Evolutionary conservation across 768 basidiomycete genomes (phyloP).

Genomic region (Leccinum arenicola): DNA sequence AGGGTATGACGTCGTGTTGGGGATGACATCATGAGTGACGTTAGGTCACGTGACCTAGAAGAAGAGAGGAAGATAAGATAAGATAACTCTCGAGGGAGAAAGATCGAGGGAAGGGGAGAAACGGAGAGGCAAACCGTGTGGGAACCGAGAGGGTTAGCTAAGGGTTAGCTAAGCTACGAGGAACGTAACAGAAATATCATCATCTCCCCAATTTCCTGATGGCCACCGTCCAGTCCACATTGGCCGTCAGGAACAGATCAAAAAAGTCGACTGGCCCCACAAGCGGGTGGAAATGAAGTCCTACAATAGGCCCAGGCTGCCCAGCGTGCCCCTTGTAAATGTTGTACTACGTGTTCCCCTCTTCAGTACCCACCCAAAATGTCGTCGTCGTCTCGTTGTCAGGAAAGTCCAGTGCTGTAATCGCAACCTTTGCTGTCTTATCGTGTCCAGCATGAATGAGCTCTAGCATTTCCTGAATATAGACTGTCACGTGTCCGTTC

Average conservation of each 20-base stretch:
- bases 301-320: conserved; percentile 91
- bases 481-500: conserved; percentile 1
- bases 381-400: conserved; percentile 88
- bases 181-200: too few relatives aligned
- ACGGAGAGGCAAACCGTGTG: too few relatives aligned
- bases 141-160: too few relatives aligned
- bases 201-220: too few relatives aligned
- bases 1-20: too few relatives aligned
- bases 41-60: too few relatives aligned
- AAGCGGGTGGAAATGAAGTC: conserved; percentile 91
- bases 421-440: conserved; percentile 95
- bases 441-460: conserved; percentile 86
- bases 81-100: too few relatives aligned
- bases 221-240: conserved; percentile 98
- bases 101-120: too few relatives aligned
- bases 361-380: conserved; percentile 98
- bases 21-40: too few relatives aligned
- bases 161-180: too few relatives aligned
- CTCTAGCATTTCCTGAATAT: conserved; percentile 83
- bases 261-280: conserved; percentile 92
- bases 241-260: conserved; percentile 89
- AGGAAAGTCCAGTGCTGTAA: conserved; percentile 92
- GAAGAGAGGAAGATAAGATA: too few relatives aligned
- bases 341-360: conserved; percentile 79
- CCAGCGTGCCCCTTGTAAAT: conserved; percentile 73